Percentiles rank a stretch among this genome's conserved stretches.
These are phyloP conservation scores for Forsythia viridissima DNA, from an alignment of 257 asterid genomes.

Conservation along the genomic window DNA sequence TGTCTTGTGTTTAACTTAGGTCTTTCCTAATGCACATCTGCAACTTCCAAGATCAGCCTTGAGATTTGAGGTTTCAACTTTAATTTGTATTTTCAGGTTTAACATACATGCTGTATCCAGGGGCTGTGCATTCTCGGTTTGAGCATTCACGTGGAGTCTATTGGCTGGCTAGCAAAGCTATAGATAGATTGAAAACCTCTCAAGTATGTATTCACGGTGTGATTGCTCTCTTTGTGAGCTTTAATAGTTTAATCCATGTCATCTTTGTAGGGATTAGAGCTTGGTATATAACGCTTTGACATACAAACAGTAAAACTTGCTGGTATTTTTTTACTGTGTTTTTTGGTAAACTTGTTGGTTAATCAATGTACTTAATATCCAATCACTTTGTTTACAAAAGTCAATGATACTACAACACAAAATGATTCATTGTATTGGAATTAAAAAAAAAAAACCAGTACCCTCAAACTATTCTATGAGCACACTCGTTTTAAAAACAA, in stretches of 20 bases:
- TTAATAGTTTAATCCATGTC: constrained; percentile 16
- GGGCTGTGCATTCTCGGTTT: constrained; percentile 94
- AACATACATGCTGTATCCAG: constrained; percentile 79
- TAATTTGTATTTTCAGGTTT: constrained; percentile 47
- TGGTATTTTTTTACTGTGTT: constrained; percentile 40
- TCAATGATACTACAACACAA: no score
- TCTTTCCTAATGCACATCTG: neutral
- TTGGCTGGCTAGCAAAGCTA: constrained; percentile 86
- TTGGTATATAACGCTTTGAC: constrained; percentile 67
- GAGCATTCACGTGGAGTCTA: constrained; percentile 95
- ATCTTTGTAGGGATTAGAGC: constrained; percentile 75
- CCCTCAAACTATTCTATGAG: no score
- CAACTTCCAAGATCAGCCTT: constrained; percentile 8
- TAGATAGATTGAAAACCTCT: constrained; percentile 55
- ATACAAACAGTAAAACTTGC: constrained; percentile 77
- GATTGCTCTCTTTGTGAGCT: constrained; percentile 22
- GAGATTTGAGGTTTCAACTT: constrained; percentile 20
- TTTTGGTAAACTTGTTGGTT: constrained; percentile 63
- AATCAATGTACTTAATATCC: constrained; percentile 8
- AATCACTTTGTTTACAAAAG: constrained; percentile 9
- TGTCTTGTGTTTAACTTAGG: neutral
- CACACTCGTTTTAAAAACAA: no score
- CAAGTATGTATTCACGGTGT: constrained; percentile 49
- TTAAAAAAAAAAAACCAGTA: no score
- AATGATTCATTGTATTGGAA: no score